These are phyloP conservation scores for Psilocybe azurescens DNA, from an alignment of 768 basidiomycete genomes.

Conservation along the genomic window DNA sequence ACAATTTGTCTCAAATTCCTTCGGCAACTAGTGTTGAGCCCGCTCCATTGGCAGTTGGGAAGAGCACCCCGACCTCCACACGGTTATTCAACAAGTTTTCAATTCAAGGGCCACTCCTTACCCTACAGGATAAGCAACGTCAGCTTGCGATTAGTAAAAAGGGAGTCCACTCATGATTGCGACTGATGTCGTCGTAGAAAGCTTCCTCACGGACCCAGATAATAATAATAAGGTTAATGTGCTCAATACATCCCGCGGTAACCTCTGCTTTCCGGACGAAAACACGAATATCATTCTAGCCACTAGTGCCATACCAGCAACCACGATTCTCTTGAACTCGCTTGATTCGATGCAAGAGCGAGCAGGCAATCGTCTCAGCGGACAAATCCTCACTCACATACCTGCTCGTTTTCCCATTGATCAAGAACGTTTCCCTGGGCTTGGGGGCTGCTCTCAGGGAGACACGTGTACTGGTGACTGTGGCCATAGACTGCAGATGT, in stretches of 20 bases:
- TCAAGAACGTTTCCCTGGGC: background rate
- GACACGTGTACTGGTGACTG: background rate
- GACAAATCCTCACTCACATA: background rate
- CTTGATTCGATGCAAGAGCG: background rate
- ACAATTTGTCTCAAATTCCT: background rate
- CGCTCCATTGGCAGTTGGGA: background rate
- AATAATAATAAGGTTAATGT: background rate
- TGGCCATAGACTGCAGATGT: background rate
- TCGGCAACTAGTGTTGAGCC: background rate
- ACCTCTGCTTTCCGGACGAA: background rate
- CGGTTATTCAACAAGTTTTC: background rate
- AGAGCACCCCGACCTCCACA: background rate
- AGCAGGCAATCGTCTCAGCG: background rate
- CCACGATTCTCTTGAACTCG: background rate
- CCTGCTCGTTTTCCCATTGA: background rate
- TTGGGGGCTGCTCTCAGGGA: background rate
- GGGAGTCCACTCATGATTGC: background rate
- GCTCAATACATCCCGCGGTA: background rate
- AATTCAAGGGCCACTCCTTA: background rate
- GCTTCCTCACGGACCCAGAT: background rate
- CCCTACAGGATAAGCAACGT: background rate
- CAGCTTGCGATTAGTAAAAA: background rate
- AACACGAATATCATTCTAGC: constrained; percentile 1
- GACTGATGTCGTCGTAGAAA: background rate
- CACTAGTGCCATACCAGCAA: background rate